Percentiles rank a stretch among this genome's conserved stretches.
Conservation (phyloP, 1,284 basidiomycete genomes). For the Ceratobasidium sp. region DNA sequence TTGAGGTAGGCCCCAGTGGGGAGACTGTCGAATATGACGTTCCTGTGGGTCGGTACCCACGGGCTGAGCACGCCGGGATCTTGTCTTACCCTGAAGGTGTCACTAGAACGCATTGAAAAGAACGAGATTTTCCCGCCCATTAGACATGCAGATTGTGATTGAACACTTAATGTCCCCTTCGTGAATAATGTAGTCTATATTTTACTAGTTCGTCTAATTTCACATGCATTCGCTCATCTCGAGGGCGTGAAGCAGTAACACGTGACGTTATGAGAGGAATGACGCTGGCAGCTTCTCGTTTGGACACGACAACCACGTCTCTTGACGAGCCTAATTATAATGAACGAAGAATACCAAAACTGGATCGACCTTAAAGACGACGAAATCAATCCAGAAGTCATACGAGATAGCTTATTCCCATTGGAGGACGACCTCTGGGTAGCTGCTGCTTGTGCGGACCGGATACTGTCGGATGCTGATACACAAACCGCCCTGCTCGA, state of each 20-base stretch:
- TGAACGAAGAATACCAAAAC: constrained; percentile 36
- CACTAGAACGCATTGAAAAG: too few species aligned
- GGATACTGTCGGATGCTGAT: constrained; percentile 63
- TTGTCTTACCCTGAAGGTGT: too few species aligned
- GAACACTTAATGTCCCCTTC: too few species aligned
- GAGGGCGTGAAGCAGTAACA: neutral
- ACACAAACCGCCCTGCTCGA: constrained; percentile 65
- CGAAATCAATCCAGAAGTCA: constrained; percentile 58
- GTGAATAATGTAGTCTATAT: neutral
- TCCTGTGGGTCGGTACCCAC: neutral
- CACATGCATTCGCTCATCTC: neutral
- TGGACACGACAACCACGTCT: constrained; percentile 12
- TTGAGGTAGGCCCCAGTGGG: constrained; percentile 28
- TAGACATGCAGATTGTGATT: too few species aligned
- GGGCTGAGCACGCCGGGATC: neutral
- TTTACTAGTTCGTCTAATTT: neutral
- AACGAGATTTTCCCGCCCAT: too few species aligned
- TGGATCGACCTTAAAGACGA: constrained; percentile 65
- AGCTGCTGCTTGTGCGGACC: constrained; percentile 70
- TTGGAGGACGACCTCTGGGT: constrained; percentile 75
- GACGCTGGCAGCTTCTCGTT: constrained; percentile 22
- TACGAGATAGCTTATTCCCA: constrained; percentile 58
- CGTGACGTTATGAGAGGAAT: constrained; percentile 13
- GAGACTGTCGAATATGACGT: constrained; percentile 30
- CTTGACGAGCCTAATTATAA: neutral